Percentiles rank a stretch among this genome's conserved stretches.
phyloP scores from a whole-genome alignment of 129 eudicot genomes.

The Centaurea solstitialis region DNA sequence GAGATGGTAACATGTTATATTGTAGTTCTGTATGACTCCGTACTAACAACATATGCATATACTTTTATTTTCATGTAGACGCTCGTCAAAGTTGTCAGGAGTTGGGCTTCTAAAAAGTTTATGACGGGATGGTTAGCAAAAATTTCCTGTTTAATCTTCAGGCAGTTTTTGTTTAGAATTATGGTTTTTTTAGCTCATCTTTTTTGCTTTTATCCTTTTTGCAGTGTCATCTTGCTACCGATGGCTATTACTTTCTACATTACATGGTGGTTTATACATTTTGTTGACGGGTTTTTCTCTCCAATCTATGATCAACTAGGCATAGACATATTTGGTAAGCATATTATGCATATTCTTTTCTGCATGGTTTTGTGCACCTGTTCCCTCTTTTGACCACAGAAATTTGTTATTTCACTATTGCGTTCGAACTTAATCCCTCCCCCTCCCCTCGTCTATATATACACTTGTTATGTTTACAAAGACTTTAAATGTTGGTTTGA shows the following conservation, averaged over 20 bases:
- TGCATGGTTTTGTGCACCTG: not conserved
- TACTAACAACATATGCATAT: not conserved
- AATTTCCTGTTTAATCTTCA: not conserved
- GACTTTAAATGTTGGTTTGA: too few relatives aligned
- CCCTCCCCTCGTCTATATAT: too few relatives aligned
- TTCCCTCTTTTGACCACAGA: not conserved
- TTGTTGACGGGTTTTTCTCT: slow-evolving; percentile 88
- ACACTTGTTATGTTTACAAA: too few relatives aligned
- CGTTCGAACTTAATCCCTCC: not conserved
- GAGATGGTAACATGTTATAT: not conserved
- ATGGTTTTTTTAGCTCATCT: not conserved
- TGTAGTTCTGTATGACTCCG: not conserved
- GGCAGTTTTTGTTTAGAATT: not conserved
- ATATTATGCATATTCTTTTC: not conserved
- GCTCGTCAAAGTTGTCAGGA: slow-evolving; percentile 74
- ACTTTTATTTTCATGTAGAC: slow-evolving; percentile 49
- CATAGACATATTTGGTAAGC: slow-evolving; percentile 72
- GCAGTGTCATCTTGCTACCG: slow-evolving; percentile 82
- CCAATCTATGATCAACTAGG: slow-evolving; percentile 89
- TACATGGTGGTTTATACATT: slow-evolving; percentile 93
- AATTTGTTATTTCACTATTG: not conserved
- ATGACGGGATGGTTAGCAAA: slow-evolving; percentile 93
- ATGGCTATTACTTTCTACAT: slow-evolving; percentile 82
- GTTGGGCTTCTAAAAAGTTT: slow-evolving; percentile 97
- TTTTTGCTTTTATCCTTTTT: slow-evolving; percentile 11